Evolutionary conservation across 257 asterid genomes (phyloP).

Genomic region (Rhazya stricta): DNA sequence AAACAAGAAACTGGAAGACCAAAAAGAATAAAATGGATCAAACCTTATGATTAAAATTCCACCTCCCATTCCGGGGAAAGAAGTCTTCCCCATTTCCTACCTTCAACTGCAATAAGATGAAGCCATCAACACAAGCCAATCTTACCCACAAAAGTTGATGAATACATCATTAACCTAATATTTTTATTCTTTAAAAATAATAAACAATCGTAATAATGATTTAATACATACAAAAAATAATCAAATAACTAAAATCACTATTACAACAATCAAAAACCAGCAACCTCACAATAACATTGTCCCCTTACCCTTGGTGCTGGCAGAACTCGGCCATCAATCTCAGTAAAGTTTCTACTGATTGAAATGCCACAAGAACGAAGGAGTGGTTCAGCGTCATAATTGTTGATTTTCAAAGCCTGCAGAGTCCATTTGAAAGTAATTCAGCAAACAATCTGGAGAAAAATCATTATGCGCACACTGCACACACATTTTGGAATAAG

Average conservation of each 20-base stretch:
- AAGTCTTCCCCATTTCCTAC: conserved; percentile 81
- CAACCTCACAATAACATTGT: not conserved
- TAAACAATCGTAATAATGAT: not conserved
- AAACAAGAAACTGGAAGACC: not conserved
- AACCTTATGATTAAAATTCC: conserved; percentile 90
- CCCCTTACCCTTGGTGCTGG: conserved; percentile 67
- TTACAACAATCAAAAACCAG: conserved; percentile 6
- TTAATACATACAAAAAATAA: not conserved
- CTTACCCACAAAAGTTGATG: not conserved
- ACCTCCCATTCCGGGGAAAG: conserved; percentile 71
- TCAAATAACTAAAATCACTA: not conserved
- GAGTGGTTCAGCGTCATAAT: conserved; percentile 76
- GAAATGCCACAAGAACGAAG: conserved; percentile 74
- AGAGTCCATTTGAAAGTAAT: conserved; percentile 18
- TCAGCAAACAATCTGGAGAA: not conserved
- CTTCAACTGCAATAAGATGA: conserved; percentile 52
- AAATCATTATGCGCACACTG: not conserved
- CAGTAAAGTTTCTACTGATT: conserved; percentile 54
- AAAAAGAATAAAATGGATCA: not conserved
- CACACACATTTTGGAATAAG: not conserved
- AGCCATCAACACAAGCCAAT: not conserved
- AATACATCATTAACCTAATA: not conserved
- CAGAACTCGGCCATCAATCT: conserved; percentile 81
- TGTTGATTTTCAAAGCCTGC: conserved; percentile 74
- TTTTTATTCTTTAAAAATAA: not conserved